Evolutionary conservation across 2,329 filamentous ascomycete species (phyloP).

Genomic region (Fusarium mundagurra): DNA sequence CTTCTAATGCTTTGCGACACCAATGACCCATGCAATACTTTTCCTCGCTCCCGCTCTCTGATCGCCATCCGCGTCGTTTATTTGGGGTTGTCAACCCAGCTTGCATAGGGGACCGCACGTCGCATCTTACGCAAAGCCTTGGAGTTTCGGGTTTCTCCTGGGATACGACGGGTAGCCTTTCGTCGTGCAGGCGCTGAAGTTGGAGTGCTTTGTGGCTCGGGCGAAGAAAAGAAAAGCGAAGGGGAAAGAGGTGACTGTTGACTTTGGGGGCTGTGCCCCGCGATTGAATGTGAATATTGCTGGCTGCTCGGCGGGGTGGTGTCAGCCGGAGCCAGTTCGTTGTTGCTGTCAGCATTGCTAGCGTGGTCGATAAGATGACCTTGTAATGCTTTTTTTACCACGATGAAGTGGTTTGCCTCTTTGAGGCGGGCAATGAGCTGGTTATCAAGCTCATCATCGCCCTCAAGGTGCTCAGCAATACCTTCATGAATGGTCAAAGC

Average conservation of each 20-base stretch:
- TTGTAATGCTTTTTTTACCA: not conserved
- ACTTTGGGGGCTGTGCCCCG: too few species aligned
- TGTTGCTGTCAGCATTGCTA: too few species aligned
- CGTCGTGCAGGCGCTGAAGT: not conserved
- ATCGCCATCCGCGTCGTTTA: not conserved
- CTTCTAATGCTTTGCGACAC: not conserved
- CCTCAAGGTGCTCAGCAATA: not conserved
- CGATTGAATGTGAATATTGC: rapidly evolving
- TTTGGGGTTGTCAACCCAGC: not conserved
- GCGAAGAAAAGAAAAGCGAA: not conserved
- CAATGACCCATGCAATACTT: too few species aligned
- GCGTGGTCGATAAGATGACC: not conserved
- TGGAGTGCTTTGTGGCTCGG: not conserved
- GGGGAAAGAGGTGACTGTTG: not conserved
- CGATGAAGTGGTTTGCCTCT: not conserved
- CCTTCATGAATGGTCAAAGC: not conserved
- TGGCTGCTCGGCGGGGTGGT: not conserved
- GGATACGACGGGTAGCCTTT: not conserved
- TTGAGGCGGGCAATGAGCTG: not conserved
- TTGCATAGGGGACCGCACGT: not conserved
- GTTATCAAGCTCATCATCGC: not conserved
- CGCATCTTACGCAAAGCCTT: not conserved
- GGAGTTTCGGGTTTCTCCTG: not conserved
- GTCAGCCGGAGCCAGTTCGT: too few species aligned
- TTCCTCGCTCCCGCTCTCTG: too few species aligned